phyloP scores from a whole-genome alignment of 148 eudicot species.

The Arctostaphylos glauca region DNA sequence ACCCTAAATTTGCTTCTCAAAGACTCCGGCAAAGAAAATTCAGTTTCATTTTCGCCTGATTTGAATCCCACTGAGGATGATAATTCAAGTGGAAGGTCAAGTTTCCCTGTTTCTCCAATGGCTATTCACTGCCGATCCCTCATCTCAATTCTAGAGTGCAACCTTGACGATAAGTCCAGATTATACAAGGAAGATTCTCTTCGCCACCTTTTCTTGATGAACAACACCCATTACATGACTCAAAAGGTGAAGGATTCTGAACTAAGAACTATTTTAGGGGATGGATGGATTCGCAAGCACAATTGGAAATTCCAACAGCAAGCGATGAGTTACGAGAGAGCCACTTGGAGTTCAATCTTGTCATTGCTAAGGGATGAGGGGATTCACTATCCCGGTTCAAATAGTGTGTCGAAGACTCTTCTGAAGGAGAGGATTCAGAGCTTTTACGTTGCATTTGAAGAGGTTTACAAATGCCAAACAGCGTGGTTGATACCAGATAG shows the following conservation, averaged over 20 bases:
- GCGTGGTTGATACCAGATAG: constrained; percentile 59
- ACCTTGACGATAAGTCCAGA: constrained; percentile 65
- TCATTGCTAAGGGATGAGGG: constrained; percentile 65
- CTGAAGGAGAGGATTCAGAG: constrained; percentile 62
- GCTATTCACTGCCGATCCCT: constrained; percentile 56
- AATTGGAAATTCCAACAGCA: constrained; percentile 73
- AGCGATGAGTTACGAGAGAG: constrained; percentile 70
- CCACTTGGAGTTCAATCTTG: constrained; percentile 78
- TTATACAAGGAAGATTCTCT: constrained; percentile 62
- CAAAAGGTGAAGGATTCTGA: constrained; percentile 66
- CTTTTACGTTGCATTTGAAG: constrained; percentile 70
- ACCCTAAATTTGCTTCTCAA: constrained; percentile 54
- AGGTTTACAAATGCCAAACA: constrained; percentile 71
- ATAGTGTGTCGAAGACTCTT: constrained; percentile 46
- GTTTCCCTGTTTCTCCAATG: constrained; percentile 31
- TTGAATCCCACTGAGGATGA: constrained; percentile 42
- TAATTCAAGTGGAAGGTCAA: constrained; percentile 18
- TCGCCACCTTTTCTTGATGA: constrained; percentile 72
- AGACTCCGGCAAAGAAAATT: constrained; percentile 44
- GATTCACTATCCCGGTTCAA: constrained; percentile 41
- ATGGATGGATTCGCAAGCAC: constrained; percentile 70
- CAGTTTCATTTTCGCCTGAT: constrained; percentile 40
- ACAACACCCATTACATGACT: constrained; percentile 76
- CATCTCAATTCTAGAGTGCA: constrained; percentile 41
- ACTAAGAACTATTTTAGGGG: constrained; percentile 60